Evolutionary conservation across 179 eudicot species (phyloP).

Genomic region (Camellia oleifera): DNA sequence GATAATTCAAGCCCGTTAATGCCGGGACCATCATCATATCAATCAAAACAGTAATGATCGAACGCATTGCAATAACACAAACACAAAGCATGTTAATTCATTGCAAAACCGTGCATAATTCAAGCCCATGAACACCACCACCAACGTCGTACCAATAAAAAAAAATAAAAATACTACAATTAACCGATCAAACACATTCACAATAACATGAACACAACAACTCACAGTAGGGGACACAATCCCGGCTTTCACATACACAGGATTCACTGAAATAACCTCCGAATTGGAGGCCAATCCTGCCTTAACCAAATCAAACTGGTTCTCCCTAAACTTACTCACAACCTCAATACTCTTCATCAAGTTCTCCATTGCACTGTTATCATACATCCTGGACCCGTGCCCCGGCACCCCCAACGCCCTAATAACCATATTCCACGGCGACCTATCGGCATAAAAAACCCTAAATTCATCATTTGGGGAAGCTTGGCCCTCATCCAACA

Average conservation of each 20-base stretch:
- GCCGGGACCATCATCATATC: too few relatives aligned
- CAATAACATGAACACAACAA: neutral
- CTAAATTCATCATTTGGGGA: conserved; percentile 59
- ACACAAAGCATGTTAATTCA: conserved; percentile 37
- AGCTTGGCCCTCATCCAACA: conserved; percentile 87
- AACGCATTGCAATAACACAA: too few relatives aligned
- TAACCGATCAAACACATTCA: neutral
- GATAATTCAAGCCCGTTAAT: too few relatives aligned
- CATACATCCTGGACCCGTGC: conserved; percentile 82
- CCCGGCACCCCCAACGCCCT: conserved; percentile 72
- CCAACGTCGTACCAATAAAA: conserved; percentile 8
- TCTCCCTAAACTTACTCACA: conserved; percentile 63
- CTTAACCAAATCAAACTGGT: conserved; percentile 72
- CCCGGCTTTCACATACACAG: conserved; percentile 78
- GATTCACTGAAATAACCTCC: conserved; percentile 85
- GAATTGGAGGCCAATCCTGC: conserved; percentile 60
- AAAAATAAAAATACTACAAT: neutral
- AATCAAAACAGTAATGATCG: too few relatives aligned
- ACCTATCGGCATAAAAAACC: conserved; percentile 76
- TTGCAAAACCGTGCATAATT: conserved; percentile 73
- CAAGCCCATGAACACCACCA: neutral
- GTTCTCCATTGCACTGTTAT: conserved; percentile 76
- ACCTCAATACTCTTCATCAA: conserved; percentile 80
- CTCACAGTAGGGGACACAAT: conserved; percentile 51
- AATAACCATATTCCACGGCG: conserved; percentile 78